phyloP scores from a whole-genome alignment of 2,329 filamentous ascomycete genomes.

The Colletotrichum cuscutae region DNA sequence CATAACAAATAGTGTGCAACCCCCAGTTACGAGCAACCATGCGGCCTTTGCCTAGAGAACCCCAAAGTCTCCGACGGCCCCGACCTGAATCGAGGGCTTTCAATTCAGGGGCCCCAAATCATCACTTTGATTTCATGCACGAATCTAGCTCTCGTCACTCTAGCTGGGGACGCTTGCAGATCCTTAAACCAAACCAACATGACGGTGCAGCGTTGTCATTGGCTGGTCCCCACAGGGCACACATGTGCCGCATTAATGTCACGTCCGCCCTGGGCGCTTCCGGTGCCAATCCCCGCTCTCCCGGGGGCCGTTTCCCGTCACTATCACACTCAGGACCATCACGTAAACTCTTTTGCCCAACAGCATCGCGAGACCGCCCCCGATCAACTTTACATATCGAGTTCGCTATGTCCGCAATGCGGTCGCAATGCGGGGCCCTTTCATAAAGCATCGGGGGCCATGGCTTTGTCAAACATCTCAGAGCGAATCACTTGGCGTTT shows the following conservation, averaged over 20 bases:
- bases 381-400: not conserved
- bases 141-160: not conserved
- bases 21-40: not conserved
- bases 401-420: not conserved
- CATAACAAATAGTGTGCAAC: not conserved
- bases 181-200: constrained; percentile 24
- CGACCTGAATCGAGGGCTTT: no score
- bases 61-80: not conserved
- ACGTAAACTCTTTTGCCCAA: not conserved
- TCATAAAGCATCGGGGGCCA: not conserved
- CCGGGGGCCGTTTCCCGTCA: constrained; percentile 15
- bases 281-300: constrained; percentile 30
- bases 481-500: constrained; percentile 11
- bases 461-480: not conserved
- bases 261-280: constrained; percentile 30
- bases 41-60: not conserved
- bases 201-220: constrained; percentile 4
- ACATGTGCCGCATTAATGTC: constrained; percentile 16
- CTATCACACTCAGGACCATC: constrained; percentile 30
- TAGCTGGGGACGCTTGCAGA: constrained; percentile 1
- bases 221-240: not conserved
- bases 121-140: not conserved
- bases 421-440: no score
- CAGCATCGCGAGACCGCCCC: constrained; percentile 4
- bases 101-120: not conserved